Conservation (phyloP, 2,329 filamentous ascomycete genomes). For the Penicillium capsulatum region DNA sequence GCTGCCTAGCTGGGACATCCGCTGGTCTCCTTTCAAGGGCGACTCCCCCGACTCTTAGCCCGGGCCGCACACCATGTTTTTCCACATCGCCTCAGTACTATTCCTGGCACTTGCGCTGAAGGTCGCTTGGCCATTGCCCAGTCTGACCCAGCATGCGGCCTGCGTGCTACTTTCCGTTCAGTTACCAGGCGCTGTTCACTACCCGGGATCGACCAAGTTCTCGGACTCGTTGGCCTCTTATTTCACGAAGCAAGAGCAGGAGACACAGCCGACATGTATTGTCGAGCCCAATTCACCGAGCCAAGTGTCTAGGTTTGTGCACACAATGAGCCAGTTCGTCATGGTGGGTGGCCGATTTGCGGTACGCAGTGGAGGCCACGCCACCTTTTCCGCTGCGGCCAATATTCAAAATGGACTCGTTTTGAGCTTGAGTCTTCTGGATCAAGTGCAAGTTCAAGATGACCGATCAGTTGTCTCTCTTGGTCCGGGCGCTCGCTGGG, state of each 20-base stretch:
- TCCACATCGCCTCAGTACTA: too few relatives aligned
- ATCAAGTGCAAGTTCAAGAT: slow-evolving; percentile 17
- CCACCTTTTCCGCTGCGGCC: slow-evolving; percentile 36
- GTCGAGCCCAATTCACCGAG: background rate
- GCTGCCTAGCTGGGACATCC: too few relatives aligned
- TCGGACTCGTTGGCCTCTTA: slow-evolving; percentile 1
- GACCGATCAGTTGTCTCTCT: slow-evolving; percentile 12
- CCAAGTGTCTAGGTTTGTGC: too few relatives aligned
- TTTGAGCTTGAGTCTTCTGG: slow-evolving; percentile 35
- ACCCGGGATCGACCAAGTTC: background rate
- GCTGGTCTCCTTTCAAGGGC: too few relatives aligned
- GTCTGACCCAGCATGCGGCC: too few relatives aligned
- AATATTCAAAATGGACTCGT: slow-evolving; percentile 44
- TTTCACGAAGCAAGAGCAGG: slow-evolving; percentile 1
- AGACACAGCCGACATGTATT: background rate
- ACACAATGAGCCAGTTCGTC: too few relatives aligned
- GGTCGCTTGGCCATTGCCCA: too few relatives aligned
- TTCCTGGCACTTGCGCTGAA: too few relatives aligned
- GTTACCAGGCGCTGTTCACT: background rate
- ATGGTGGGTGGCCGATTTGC: slow-evolving; percentile 8
- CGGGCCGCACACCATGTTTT: too few relatives aligned
- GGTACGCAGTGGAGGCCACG: slow-evolving; percentile 45
- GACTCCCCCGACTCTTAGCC: too few relatives aligned
- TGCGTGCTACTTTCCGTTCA: too few relatives aligned
- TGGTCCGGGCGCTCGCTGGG: slow-evolving; percentile 19